Percentiles rank a stretch among this genome's conserved stretches.
These are phyloP conservation scores for Gaeumannomyces tritici DNA, from an alignment of 2,329 filamentous ascomycete species.

Conservation along the genomic window DNA sequence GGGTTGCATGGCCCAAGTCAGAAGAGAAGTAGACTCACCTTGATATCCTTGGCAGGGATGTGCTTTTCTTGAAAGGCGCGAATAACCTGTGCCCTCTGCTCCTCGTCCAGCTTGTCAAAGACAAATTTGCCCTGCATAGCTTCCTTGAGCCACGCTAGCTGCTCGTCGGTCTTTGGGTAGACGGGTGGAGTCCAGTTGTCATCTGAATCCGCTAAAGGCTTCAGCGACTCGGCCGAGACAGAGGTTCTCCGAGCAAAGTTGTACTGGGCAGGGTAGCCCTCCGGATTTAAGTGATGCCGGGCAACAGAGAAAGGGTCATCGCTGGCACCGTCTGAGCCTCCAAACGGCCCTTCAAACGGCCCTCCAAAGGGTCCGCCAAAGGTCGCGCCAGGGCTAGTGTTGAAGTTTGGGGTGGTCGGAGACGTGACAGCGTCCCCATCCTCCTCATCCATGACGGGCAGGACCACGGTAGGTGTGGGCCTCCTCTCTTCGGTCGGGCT, in stretches of 20 bases:
- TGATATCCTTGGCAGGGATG: constrained; percentile 81
- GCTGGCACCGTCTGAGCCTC: constrained; percentile 31
- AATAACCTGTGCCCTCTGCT: constrained; percentile 78
- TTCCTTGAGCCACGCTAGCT: constrained; percentile 66
- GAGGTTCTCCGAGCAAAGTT: constrained; percentile 90
- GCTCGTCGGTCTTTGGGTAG: constrained; percentile 74
- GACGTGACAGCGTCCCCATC: constrained; percentile 68
- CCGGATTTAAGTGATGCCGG: constrained; percentile 38
- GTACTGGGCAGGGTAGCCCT: constrained; percentile 83
- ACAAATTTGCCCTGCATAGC: constrained; percentile 88
- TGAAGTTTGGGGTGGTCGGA: constrained; percentile 57
- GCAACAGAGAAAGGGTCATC: constrained; percentile 21
- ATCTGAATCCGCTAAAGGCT: constrained; percentile 72
- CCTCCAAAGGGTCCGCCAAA: constrained; percentile 46
- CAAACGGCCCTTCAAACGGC: constrained; percentile 44
- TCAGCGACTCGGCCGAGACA: constrained; percentile 92
- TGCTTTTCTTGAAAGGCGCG: constrained; percentile 90
- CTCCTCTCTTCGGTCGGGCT: constrained; percentile 35
- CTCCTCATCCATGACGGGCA: constrained; percentile 69
- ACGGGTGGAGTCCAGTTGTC: constrained; percentile 86
- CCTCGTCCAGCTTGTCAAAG: constrained; percentile 89
- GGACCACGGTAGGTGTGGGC: constrained; percentile 25
- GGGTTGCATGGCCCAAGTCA: neutral
- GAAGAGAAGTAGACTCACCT: constrained; percentile 31
- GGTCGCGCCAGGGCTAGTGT: constrained; percentile 27